Evolutionary conservation across 2,329 filamentous ascomycete genomes (phyloP), one percentile per base, ranked within the genome.

Genomic region (Pestalotiopsis sp.): DNA sequence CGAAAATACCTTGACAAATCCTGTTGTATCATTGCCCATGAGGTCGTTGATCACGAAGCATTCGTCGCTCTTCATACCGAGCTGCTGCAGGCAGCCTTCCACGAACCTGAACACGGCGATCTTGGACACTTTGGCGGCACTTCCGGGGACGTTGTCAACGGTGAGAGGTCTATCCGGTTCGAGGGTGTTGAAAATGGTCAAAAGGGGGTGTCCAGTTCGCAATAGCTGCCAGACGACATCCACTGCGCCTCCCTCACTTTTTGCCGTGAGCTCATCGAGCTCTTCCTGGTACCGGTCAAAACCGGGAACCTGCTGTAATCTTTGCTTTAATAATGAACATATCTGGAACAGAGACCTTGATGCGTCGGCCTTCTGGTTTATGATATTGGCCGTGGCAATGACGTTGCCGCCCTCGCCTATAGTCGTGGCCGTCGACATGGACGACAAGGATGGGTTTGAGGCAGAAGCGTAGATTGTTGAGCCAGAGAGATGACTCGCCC

Each of bases 361-460:
- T 73, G 96, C 95, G 79, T 97, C 95, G 79, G 95, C 96, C 79
- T 93, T 93, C 81, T 95, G 93, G 82, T 99, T 99, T 86, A 99
- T 97, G 80, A 99, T 97, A 81, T 97, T 98, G 80, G 93, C 88
- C 69, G 92, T 94, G 70, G 94, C 92, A 75, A 93, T 84, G 70
- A 95, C 88, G 70, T 88, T 88, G 60, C 90, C 90, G 69, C 62
- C 45, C 14, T 45, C 57, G 49, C 80, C 77, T 31, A 68, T 64
- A 17, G 70, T 59, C n/a, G 71, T 49, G 36, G 82, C 73, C 12
- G 67, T 58, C 13, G 64, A 59, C 58, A 68, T 41, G 20, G 69
- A 69, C n/a, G 64, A 59, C 14, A 70, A 45, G 20, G 69, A 70
- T 25, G 68, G 56, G 57, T 49, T 70, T 41, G 69, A 70, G 23